phyloP scores from a whole-genome alignment of 164 flowering plant genomes.

The Saururus chinensis region DNA sequence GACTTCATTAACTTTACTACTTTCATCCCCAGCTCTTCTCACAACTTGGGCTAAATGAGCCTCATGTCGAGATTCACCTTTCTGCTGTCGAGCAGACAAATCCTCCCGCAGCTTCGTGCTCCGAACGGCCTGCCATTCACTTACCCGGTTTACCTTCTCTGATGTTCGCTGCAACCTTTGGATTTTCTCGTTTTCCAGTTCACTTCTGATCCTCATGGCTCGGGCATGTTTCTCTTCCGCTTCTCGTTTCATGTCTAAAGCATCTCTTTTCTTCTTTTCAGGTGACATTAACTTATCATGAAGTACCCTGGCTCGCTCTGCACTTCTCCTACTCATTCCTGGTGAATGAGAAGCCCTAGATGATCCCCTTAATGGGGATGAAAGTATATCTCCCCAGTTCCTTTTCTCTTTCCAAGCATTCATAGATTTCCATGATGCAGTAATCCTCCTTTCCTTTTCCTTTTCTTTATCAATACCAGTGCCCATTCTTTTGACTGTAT shows the following conservation, averaged over 20 bases:
- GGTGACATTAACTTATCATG: constrained; percentile 94
- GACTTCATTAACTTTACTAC: constrained; percentile 93
- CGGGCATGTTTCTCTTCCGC: constrained; percentile 96
- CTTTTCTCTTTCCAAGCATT: constrained; percentile 97
- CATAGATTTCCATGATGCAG: constrained; percentile 50
- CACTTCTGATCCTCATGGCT: constrained; percentile 76
- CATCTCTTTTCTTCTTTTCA: constrained; percentile 82
- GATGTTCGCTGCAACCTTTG: constrained; percentile 86
- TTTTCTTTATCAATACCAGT: constrained; percentile 36
- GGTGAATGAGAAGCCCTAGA: constrained; percentile 81
- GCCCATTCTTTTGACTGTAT: constrained; percentile 27
- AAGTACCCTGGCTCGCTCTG: constrained; percentile 66
- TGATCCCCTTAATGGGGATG: constrained; percentile 56
- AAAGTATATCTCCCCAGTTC: constrained; percentile 88
- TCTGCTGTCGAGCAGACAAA: constrained; percentile 85
- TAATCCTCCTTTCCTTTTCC: constrained; percentile 59
- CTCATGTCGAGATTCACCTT: constrained; percentile 87
- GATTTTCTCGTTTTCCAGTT: constrained; percentile 79
- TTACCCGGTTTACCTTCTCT: constrained; percentile 82
- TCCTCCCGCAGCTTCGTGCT: constrained; percentile 75
- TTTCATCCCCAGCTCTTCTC: constrained; percentile 94
- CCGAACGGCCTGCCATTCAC: constrained; percentile 90
- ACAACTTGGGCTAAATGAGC: constrained; percentile 90
- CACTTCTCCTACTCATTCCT: constrained; percentile 67
- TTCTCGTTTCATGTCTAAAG: constrained; percentile 73